These are phyloP conservation scores for Chlamydomonas sp. DNA, from an alignment of 139 green algal genomes.

Conservation along the genomic window DNA sequence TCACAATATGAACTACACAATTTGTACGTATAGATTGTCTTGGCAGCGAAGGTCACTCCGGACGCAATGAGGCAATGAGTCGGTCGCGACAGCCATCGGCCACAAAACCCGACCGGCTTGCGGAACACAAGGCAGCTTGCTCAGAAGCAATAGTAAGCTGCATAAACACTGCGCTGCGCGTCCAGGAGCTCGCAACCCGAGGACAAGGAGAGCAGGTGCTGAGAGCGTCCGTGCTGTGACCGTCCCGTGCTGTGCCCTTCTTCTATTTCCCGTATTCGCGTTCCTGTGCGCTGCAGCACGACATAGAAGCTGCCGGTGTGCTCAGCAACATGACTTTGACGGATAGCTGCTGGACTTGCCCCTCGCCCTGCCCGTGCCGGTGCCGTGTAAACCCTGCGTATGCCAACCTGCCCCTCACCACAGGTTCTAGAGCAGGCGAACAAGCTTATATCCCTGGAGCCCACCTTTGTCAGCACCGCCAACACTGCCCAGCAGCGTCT, in stretches of 20 bases:
- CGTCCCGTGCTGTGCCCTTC: too few relatives aligned
- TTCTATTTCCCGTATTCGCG: too few relatives aligned
- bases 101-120: not conserved
- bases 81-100: not conserved
- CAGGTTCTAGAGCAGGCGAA: slow-evolving; percentile 8
- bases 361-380: too few relatives aligned
- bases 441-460: not conserved
- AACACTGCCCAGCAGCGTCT: not conserved
- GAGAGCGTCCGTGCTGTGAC: too few relatives aligned
- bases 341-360: too few relatives aligned
- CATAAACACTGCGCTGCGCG: not conserved
- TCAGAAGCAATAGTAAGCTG: slow-evolving; percentile 5
- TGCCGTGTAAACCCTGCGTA: not conserved
- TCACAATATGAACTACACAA: not conserved
- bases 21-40: too few relatives aligned
- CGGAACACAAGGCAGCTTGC: not conserved
- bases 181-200: not conserved
- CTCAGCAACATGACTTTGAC: too few relatives aligned
- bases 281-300: too few relatives aligned
- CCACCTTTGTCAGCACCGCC: slow-evolving; percentile 1
- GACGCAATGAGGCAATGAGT: too few relatives aligned
- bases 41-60: too few relatives aligned
- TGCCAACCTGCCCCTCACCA: too few relatives aligned
- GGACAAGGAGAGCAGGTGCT: slow-evolving; percentile 9
- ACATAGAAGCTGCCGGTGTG: too few relatives aligned